Conservation (phyloP, 768 basidiomycete genomes). For the Boletus rex-veris region DNA sequence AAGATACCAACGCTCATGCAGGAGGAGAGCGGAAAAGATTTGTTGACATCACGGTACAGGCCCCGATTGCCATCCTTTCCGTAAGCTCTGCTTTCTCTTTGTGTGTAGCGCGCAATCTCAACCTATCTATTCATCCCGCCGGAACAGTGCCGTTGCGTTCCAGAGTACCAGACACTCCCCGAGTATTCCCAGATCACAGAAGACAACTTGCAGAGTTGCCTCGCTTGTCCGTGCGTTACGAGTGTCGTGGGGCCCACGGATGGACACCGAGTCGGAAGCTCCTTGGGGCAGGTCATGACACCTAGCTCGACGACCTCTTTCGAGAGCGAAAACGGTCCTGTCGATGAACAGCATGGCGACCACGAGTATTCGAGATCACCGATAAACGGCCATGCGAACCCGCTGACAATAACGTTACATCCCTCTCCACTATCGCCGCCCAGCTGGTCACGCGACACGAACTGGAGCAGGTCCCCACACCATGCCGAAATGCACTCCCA, state of each 20-base stretch:
- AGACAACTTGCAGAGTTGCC: background rate
- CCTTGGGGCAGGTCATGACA: slow-evolving; percentile 22
- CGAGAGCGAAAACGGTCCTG: slow-evolving; percentile 3
- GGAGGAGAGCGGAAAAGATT: slow-evolving; percentile 73
- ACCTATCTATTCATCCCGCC: background rate
- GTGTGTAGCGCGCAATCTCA: background rate
- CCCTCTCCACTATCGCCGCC: background rate
- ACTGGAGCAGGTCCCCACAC: background rate
- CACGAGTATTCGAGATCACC: slow-evolving; percentile 1
- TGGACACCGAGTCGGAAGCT: slow-evolving; percentile 14
- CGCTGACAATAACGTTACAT: background rate
- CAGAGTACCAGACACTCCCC: slow-evolving; percentile 77
- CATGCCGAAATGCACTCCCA: background rate
- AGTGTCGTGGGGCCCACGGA: background rate
- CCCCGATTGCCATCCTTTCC: slow-evolving; percentile 83
- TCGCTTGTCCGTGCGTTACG: slow-evolving; percentile 45
- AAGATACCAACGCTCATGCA: slow-evolving; percentile 50
- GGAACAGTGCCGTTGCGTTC: slow-evolving; percentile 73
- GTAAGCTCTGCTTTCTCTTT: slow-evolving; percentile 43
- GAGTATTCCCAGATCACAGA: slow-evolving; percentile 52
- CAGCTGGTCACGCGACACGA: background rate
- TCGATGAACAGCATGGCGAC: background rate
- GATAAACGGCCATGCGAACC: background rate
- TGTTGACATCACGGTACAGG: slow-evolving; percentile 86
- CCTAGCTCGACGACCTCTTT: slow-evolving; percentile 34